Base-by-base conservation (phyloP, 164 flowering plant species). In the Aristolochia californica region DNA sequence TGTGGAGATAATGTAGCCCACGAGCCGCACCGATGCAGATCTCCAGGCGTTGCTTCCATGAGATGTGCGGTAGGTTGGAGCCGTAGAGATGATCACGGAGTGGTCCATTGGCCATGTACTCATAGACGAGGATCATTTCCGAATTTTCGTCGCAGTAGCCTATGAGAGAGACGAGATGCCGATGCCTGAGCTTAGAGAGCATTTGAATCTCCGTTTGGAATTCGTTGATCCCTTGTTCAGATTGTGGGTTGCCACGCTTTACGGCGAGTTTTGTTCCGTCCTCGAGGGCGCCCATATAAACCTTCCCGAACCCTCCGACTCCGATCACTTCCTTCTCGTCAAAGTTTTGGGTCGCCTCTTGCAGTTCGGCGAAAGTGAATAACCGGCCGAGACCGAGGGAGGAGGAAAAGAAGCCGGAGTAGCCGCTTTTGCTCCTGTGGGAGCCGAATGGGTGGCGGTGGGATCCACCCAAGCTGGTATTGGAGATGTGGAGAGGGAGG, bases 231-330 rank as follows among this genome's bases (percentile, higher is more conserved):
- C 68, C 68, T 48, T 65, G 68, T 30, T 54, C 63, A 1, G 68
- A 65, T 54, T 60, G 58, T 23, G 63, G 68, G 58, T 65, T 60
- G 15, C 68, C 63, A 17, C 68, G 48, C 43, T 65, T 65, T 11
- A 65, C 68, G 5, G 63, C 63, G 2, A 65, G 62, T 52, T 53
- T 45, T 45, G 58, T 58, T 13, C 90, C 95, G 49, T 78, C 88
- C 4, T 77, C 88, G 43, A 73, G 17, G 13, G 53, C 75, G 0
- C 93, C 96, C 1, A 84, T 28, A 62, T 83, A 91, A 16, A 88
- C 96, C 60, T 91, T 91, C 10, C 98, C 96, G 38, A 91, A 91
- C 22, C 95, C 98, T 14, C 98, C 96, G 15, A 88, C 84, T 0
- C 98, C 96, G 11, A 88, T 75, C 25, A 83, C 82, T 1, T 74